Conservation (phyloP, 768 basidiomycete genomes). For the Botryobasidium botryosum region DNA sequence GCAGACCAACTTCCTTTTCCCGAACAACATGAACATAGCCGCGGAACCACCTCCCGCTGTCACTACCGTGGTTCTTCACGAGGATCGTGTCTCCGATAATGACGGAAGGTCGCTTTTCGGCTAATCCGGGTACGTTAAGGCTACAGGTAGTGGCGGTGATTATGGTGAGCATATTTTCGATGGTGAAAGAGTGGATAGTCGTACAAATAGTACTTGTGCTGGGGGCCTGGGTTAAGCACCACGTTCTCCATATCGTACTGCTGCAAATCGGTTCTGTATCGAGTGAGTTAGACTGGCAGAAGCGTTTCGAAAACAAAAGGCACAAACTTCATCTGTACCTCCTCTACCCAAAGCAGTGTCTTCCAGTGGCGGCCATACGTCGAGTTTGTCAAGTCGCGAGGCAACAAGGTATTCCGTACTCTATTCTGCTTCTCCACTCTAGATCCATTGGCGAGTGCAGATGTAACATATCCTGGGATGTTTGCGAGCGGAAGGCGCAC, state of each 20-base stretch:
- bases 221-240: conserved; percentile 6
- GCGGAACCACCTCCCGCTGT: conserved; percentile 34
- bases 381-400: conserved; percentile 19
- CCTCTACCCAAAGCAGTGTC: conserved; percentile 32
- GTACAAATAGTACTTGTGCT: conserved; percentile 10
- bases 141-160: conserved; percentile 14
- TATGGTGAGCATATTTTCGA: background rate
- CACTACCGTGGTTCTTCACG: conserved; percentile 25
- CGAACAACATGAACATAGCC: conserved; percentile 40
- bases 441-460: conserved; percentile 17
- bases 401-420: conserved; percentile 23
- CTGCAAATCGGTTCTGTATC: conserved; percentile 16
- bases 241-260: conserved; percentile 20
- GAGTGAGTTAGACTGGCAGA: background rate
- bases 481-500: conserved; percentile 23
- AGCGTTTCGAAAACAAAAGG: background rate
- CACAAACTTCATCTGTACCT: conserved; percentile 13
- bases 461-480: conserved; percentile 24
- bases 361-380: conserved; percentile 32
- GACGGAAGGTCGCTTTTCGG: conserved; percentile 41
- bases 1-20: conserved; percentile 32
- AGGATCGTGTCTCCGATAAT: conserved; percentile 30
- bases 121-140: conserved; percentile 32
- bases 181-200: background rate
- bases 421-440: conserved; percentile 12